Conservation (phyloP, 352 stramenopile genomes). For the Pythium pyrilobum region DNA sequence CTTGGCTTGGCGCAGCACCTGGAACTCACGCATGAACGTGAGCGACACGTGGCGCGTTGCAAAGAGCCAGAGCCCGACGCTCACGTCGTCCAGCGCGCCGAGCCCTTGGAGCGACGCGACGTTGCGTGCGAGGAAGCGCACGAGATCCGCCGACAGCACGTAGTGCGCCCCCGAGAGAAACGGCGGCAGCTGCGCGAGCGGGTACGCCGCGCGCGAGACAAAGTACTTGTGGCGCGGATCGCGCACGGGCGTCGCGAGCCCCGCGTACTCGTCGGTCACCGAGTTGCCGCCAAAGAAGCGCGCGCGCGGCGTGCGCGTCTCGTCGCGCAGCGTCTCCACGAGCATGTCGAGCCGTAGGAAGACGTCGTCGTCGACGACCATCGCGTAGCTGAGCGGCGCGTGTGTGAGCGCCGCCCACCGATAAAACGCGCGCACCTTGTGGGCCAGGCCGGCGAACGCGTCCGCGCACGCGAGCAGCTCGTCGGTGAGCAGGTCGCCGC, state of each 20-base stretch:
- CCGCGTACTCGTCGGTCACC: not conserved
- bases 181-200: constrained; percentile 7
- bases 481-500: constrained; percentile 35
- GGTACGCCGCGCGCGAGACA: constrained; percentile 9
- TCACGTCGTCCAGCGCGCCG: constrained; percentile 36
- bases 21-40: constrained; percentile 28
- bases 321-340: not conserved
- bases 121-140: too few relatives aligned
- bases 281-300: constrained; percentile 22
- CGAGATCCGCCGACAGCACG: not conserved
- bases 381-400: not conserved
- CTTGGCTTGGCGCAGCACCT: constrained; percentile 20
- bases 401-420: not conserved
- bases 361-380: constrained; percentile 57
- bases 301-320: not conserved
- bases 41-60: constrained; percentile 26
- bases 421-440: constrained; percentile 44
- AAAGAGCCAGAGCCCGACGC: constrained; percentile 40
- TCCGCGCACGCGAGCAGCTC: constrained; percentile 36
- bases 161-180: constrained; percentile 26
- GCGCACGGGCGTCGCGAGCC: not conserved
- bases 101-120: constrained; percentile 4
- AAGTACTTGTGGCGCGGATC: constrained; percentile 1
- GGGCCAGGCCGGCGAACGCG: constrained; percentile 31
- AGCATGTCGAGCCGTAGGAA: constrained; percentile 1